These are phyloP conservation scores for Lactarius sp. DNA, from an alignment of 768 basidiomycete genomes.

Conservation along the genomic window DNA sequence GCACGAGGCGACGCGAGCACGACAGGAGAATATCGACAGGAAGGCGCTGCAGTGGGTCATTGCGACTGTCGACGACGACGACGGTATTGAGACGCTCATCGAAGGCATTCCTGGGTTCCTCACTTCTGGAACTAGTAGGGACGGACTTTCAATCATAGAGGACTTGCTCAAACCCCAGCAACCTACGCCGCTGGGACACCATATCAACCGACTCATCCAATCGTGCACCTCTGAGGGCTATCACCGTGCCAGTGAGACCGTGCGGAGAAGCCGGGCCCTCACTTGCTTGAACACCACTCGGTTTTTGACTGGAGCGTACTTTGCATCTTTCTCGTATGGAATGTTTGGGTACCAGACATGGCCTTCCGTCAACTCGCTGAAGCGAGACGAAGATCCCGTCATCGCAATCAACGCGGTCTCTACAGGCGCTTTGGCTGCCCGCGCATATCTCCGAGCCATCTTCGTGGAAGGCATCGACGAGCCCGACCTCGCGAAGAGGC, in stretches of 20 bases:
- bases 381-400: constrained; percentile 4
- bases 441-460: constrained; percentile 3
- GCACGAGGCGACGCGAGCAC: background rate
- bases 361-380: constrained; percentile 7
- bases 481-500: background rate
- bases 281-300: constrained; percentile 1
- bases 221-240: constrained; percentile 3
- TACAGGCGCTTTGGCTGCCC: background rate
- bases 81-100: constrained; percentile 11
- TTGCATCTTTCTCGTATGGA: background rate
- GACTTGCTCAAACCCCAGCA: background rate
- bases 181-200: background rate
- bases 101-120: constrained; percentile 18
- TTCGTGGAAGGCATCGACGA: background rate
- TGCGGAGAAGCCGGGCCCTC: background rate
- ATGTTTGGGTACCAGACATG: constrained; percentile 6
- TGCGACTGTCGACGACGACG: constrained; percentile 8
- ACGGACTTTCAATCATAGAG: background rate
- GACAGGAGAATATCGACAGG: background rate
- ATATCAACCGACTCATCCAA: constrained; percentile 1
- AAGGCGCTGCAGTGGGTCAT: constrained; percentile 8
- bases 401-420: constrained; percentile 5
- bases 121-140: background rate
- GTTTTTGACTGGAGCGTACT: background rate
- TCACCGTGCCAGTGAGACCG: background rate